Base-by-base conservation (phyloP, 108 stramenopile genomes). In the Nitzschia palea region DNA sequence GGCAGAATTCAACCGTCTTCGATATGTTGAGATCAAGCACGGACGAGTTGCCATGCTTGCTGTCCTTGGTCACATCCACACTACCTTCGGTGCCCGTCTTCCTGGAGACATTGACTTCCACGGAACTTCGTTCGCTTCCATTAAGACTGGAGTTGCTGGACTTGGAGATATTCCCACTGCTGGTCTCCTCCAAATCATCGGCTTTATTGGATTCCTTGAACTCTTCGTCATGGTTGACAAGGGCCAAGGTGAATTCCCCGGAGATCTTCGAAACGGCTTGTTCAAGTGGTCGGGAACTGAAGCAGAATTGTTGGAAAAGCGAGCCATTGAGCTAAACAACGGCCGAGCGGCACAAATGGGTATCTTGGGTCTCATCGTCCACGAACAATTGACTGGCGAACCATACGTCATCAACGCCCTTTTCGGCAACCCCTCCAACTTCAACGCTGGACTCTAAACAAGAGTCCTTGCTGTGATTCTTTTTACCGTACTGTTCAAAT, bases 21-120 rank as follows among this genome's bases (percentile, higher is more conserved):
- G 94, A 44, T 86, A 85, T 68, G 94, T 90, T 52, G 94, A 95
- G 80, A 78, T 94, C 78, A 95, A 95, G 90, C 96, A 97, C 88
- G 96, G 96, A 65, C 87, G 96, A 55, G 81, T 96, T 55, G 64
- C 89, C 66, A 90, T 90, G 88, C 86, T 96, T 57, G 96, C 94
- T 50, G 82, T 95, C 47, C 74, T 95, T 47, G 96, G 96, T 52
- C 82, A 90, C 73, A 77, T 96, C 62, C 72, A 77, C 73, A 85
- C 84, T 23, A 58, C 77, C 22, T 84, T 86, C 65, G 90, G 90
- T 58, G 40, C 71, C 62, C 81, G 85, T 34, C 36, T 83, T 48
- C 82, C 82, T 22, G 82, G 82, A 70, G 57, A 66, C 61, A 83
- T 88, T 59, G 83, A 89, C 65, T 55, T 60, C 51, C 67, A 72